These are phyloP conservation scores for Ashbya aceris DNA, from an alignment of 1,139 yeast species.

Conservation along the genomic window DNA sequence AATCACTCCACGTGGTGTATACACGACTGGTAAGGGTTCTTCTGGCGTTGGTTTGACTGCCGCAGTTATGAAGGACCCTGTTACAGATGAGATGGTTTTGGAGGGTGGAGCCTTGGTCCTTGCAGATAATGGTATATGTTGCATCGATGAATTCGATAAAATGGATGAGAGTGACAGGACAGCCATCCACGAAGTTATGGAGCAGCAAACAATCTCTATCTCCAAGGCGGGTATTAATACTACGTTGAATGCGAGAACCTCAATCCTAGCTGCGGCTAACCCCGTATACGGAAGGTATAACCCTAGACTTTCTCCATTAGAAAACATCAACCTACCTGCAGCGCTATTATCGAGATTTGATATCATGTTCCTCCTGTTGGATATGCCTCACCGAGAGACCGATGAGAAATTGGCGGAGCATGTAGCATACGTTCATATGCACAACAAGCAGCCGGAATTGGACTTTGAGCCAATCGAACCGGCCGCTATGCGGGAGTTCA, in stretches of 20 bases:
- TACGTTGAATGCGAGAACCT: slow-evolving; percentile 89
- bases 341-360: slow-evolving; percentile 95
- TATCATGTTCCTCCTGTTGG: slow-evolving; percentile 75
- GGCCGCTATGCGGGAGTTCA: slow-evolving; percentile 73
- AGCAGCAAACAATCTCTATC: slow-evolving; percentile 95
- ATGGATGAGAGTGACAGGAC: slow-evolving; percentile 97
- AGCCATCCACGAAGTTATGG: slow-evolving; percentile 99
- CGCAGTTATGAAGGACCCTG: slow-evolving; percentile 97
- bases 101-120: slow-evolving; percentile 98
- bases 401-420: slow-evolving; percentile 88
- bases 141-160: slow-evolving; percentile 97
- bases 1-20: slow-evolving; percentile 94
- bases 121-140: slow-evolving; percentile 97
- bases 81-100: slow-evolving; percentile 94
- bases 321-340: slow-evolving; percentile 93
- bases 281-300: slow-evolving; percentile 95
- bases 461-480: slow-evolving; percentile 73
- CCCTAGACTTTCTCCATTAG: slow-evolving; percentile 82
- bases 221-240: slow-evolving; percentile 98
- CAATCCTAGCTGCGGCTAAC: slow-evolving; percentile 95
- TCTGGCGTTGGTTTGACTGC: slow-evolving; percentile 99
- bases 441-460: slow-evolving; percentile 73
- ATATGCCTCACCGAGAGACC: slow-evolving; percentile 67
- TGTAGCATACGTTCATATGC: slow-evolving; percentile 94
- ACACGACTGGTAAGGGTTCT: slow-evolving; percentile 98